phyloP scores from a whole-genome alignment of 257 asterid genomes.

The Lithospermum erythrorhizon region DNA sequence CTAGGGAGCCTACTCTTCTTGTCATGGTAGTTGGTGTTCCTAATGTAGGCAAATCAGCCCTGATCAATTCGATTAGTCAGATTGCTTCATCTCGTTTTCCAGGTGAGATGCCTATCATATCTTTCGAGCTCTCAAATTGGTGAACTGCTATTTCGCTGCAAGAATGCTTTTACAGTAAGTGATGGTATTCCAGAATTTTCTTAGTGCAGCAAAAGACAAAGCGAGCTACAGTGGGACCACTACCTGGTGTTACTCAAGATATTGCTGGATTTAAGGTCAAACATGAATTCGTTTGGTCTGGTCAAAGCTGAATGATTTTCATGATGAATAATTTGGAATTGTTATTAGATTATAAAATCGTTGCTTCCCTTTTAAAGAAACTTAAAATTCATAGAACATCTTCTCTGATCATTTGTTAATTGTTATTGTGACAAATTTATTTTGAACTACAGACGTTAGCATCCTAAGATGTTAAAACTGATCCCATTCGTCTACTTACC shows the following conservation, averaged over 20 bases:
- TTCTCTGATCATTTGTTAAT: neutral
- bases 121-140: neutral
- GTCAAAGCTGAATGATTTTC: neutral
- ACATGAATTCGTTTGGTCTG: neutral
- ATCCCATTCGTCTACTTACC: neutral
- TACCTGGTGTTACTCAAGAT: constrained; percentile 98
- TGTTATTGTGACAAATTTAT: no score
- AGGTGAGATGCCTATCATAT: constrained; percentile 30
- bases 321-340: neutral
- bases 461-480: neutral
- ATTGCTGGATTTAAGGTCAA: constrained; percentile 90
- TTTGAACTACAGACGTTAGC: neutral
- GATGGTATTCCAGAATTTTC: constrained; percentile 25
- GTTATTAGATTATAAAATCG: neutral
- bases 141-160: neutral
- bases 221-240: constrained; percentile 84
- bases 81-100: constrained; percentile 81
- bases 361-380: neutral
- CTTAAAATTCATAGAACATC: neutral
- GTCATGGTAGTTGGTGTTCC: constrained; percentile 97
- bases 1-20: constrained; percentile 79
- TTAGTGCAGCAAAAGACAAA: constrained; percentile 85
- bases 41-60: constrained; percentile 89
- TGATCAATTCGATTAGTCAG: constrained; percentile 74
- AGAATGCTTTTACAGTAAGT: constrained; percentile 8